Evolutionary conservation across 805 yeast genomes (phyloP), one percentile per base, ranked within the genome.

Genomic region (Kodamaea restingae): DNA sequence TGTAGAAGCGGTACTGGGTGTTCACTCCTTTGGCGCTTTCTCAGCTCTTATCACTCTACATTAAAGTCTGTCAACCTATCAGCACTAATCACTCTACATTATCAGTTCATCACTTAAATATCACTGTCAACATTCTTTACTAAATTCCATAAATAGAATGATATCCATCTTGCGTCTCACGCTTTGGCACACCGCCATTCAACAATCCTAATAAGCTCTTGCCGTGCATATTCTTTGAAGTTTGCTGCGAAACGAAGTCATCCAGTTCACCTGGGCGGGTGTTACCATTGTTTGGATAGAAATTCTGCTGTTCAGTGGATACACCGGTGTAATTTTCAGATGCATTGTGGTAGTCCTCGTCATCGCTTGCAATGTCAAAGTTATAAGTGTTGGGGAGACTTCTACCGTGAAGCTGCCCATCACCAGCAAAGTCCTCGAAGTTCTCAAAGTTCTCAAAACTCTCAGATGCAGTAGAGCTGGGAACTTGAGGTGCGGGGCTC

Each of bases 361-460:
- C 71, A 39, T 65, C 71, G 34, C 64, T 56, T 7, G 55, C 68
- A 29, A 58, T 50, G 35, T 62, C 67, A 43, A 63, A 55, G 26
- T 52, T 53, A 25, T 37, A 40, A 18, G 38, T 33, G 12, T 41
- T 32, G 12, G 22, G 11, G 31, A 27, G 21, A 15, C 40, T 38
- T n/a, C 52, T 15, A 14, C 6, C 31, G 57, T 20, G 55, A 58
- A 28, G 54, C 36, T 58, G 62, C 26, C 59, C 65, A 32, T 63
- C 68, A 38, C 61, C 64, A 25, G 61, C 63, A 26, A 57, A 54
- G 12, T 53, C 51, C 20, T 54, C 57, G 32, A 41, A 41, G 12
- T 47, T 46, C 18, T 48, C 50, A 36, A 39, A 42, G 24, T 49
- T 49, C 9, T 49, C 54, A 21, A 50, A 47, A 29, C 42, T 29